Percentiles rank a stretch among this genome's conserved stretches.
phyloP scores from a whole-genome alignment of 305 asterid genomes.

The Rubia balearica region DNA sequence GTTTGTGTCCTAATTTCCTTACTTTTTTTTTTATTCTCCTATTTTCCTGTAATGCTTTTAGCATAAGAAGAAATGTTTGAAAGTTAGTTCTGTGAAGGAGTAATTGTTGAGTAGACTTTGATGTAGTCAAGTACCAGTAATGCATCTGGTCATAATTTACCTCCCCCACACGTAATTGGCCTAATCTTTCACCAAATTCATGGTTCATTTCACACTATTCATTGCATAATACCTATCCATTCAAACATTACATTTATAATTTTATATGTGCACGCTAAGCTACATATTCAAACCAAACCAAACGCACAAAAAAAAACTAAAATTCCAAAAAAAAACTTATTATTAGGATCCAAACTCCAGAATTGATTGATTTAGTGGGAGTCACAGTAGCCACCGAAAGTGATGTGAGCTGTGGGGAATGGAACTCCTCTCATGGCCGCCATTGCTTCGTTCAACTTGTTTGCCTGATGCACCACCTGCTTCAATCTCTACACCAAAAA shows the following conservation, averaged over 20 bases:
- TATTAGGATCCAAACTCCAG: neutral
- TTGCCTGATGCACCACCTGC: conserved; percentile 40
- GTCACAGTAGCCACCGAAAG: conserved; percentile 55
- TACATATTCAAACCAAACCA: neutral
- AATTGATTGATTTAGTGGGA: neutral
- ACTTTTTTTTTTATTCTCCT: too few species aligned
- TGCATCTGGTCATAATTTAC: neutral
- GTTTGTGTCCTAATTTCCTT: too few species aligned
- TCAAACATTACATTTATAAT: neutral
- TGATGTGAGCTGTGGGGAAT: conserved; percentile 41
- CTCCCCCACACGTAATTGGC: neutral
- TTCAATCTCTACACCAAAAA: conserved; percentile 36
- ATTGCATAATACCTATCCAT: neutral
- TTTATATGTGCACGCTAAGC: neutral
- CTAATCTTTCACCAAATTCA: neutral
- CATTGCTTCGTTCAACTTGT: conserved; percentile 39
- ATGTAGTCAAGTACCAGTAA: neutral
- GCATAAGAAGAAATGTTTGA: too few species aligned
- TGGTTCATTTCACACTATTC: neutral
- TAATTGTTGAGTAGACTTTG: neutral
- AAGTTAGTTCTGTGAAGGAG: too few species aligned
- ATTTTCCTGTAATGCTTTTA: too few species aligned
- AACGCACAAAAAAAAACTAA: neutral
- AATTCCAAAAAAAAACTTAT: neutral
- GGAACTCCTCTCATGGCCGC: conserved; percentile 37